phyloP scores from a whole-genome alignment of 768 basidiomycete genomes.

The Pulveroboletus sp. region DNA sequence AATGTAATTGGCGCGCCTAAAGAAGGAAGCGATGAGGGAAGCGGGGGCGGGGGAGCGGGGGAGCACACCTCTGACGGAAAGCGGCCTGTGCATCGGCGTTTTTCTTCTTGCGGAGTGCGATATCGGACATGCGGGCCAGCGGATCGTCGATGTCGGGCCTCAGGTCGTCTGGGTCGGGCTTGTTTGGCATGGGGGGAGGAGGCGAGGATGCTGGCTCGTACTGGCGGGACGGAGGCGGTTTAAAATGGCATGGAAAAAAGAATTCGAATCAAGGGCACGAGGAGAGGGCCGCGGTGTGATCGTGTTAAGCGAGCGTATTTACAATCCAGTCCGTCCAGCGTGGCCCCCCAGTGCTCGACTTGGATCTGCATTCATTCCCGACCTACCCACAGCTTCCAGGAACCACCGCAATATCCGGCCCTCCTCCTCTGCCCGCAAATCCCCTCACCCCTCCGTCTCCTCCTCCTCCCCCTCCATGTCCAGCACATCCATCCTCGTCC shows the following conservation, averaged over 20 bases:
- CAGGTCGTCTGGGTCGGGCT: slow-evolving; percentile 34
- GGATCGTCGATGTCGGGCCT: slow-evolving; percentile 37
- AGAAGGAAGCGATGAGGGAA: slow-evolving; percentile 22
- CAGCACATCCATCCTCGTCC: slow-evolving; percentile 64
- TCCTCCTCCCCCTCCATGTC: slow-evolving; percentile 69
- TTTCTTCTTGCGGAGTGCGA: slow-evolving; percentile 80
- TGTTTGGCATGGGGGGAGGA: slow-evolving; percentile 28
- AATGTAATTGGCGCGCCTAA: slow-evolving; percentile 75
- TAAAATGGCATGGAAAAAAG: slow-evolving; percentile 64
- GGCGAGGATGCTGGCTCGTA: slow-evolving; percentile 1
- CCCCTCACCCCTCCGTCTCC: slow-evolving; percentile 38
- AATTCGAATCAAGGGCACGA: slow-evolving; percentile 69
- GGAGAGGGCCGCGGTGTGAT: slow-evolving; percentile 46
- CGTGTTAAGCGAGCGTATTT: slow-evolving; percentile 37
- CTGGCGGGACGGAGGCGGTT: slow-evolving; percentile 33
- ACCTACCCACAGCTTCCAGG: slow-evolving; percentile 33
- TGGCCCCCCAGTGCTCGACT: too few species aligned
- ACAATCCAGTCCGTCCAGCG: slow-evolving; percentile 34
- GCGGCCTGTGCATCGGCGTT: slow-evolving; percentile 89
- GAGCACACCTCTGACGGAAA: slow-evolving; percentile 57
- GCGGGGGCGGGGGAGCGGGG: not conserved
- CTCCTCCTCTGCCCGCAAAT: slow-evolving; percentile 24
- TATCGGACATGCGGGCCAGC: slow-evolving; percentile 52
- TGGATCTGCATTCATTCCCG: too few species aligned
- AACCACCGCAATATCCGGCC: slow-evolving; percentile 44